Percentiles rank a stretch among this genome's conserved stretches.
Evolutionary conservation across 2,329 filamentous ascomycete genomes (phyloP).

Genomic region (Esteya vermicola): DNA sequence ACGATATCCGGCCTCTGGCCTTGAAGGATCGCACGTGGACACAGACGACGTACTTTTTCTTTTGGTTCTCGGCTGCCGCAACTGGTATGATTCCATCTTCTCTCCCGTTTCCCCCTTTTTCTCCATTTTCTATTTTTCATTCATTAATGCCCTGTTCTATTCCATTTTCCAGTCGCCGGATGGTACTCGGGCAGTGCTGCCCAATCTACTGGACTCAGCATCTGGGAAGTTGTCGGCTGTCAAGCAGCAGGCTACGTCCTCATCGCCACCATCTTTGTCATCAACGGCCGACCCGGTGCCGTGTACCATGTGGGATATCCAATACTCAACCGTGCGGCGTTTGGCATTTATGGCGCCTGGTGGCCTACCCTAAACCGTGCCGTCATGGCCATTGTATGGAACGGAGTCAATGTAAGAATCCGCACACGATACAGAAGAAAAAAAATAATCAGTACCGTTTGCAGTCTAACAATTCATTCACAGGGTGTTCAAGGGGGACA

Average conservation of each 20-base stretch:
- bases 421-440: too few species aligned
- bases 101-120: too few species aligned
- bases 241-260: neutral
- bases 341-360: constrained; percentile 2
- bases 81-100: too few species aligned
- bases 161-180: neutral
- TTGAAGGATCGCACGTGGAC: neutral
- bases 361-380: constrained; percentile 1
- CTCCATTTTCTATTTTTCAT: too few species aligned
- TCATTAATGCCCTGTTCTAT: too few species aligned
- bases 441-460: too few species aligned
- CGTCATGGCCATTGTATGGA: neutral
- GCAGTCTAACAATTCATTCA: too few species aligned
- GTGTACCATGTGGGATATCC: constrained; percentile 2
- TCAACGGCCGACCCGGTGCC: neutral
- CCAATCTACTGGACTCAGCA: neutral
- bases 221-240: neutral
- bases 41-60: neutral
- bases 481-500: neutral
- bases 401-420: neutral
- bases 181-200: neutral
- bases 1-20: neutral
- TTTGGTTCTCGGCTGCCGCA: neutral
- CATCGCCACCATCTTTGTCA: neutral
- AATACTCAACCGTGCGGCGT: neutral